A percentile compares a stretch with the other conserved stretches of the same genome.
Conservation (phyloP, 2,329 filamentous ascomycete species). For the Ilyonectria destructans region DNA sequence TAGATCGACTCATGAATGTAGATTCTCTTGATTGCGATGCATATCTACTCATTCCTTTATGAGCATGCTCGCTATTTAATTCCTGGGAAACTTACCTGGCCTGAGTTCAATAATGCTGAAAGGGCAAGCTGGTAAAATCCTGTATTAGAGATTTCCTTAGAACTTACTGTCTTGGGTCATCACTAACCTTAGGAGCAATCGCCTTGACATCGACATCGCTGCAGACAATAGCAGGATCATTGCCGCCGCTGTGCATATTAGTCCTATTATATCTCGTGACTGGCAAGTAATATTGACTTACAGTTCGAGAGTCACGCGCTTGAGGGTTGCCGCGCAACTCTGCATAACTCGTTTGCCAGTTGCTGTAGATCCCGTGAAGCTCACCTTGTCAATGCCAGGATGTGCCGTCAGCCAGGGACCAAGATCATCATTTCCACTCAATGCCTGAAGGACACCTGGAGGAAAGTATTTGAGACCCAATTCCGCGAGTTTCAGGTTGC, state of each 20-base stretch:
- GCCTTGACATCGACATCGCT: conserved; percentile 68
- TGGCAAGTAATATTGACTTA: conserved; percentile 18
- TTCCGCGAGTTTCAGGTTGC: conserved; percentile 72
- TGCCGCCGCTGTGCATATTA: conserved; percentile 60
- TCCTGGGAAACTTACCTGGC: conserved; percentile 46
- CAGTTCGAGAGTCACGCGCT: conserved; percentile 75
- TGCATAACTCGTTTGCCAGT: conserved; percentile 76
- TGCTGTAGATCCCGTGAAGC: conserved; percentile 74
- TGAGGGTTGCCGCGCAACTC: conserved; percentile 69
- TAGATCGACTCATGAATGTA: conserved; percentile 75
- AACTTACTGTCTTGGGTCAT: not conserved
- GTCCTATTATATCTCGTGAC: too few species aligned
- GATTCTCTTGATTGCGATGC: conserved; percentile 67
- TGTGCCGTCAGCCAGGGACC: conserved; percentile 73
- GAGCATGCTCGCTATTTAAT: not conserved
- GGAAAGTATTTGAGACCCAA: conserved; percentile 72
- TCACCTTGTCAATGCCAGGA: conserved; percentile 73
- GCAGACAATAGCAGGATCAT: conserved; percentile 72
- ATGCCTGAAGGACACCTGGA: conserved; percentile 73
- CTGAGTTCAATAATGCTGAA: conserved; percentile 71
- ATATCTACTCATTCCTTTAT: conserved; percentile 34
- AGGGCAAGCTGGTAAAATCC: conserved; percentile 53
- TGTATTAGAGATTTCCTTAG: not conserved
- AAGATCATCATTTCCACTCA: conserved; percentile 74
- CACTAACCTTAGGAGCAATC: conserved; percentile 54